phyloP scores from a whole-genome alignment of 371 early-diverging fungal species.

The Gilbertella persicaria region DNA sequence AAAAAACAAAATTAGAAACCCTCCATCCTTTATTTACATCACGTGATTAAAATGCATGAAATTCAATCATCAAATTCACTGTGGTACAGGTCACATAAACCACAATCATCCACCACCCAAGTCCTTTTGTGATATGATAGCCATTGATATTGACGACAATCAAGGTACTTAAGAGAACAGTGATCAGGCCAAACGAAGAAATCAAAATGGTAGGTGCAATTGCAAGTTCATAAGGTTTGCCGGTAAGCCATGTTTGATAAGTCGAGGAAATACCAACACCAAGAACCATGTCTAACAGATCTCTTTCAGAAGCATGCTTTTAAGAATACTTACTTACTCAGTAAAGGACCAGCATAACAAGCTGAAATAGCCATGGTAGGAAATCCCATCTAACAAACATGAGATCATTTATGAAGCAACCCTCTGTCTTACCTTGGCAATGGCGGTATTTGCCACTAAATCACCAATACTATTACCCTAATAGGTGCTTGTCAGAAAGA shows the following conservation, averaged over 20 bases:
- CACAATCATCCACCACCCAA: constrained; percentile 58
- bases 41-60: constrained; percentile 17
- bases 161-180: constrained; percentile 52
- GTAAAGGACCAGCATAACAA: constrained; percentile 82
- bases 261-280: constrained; percentile 77
- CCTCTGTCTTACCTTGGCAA: constrained; percentile 59
- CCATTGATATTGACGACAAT: constrained; percentile 53
- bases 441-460: constrained; percentile 82
- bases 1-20: background rate
- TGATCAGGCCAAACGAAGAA: constrained; percentile 52
- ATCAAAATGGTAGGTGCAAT: constrained; percentile 60
- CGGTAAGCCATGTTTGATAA: constrained; percentile 51
- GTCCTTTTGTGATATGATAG: constrained; percentile 46
- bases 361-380: constrained; percentile 87
- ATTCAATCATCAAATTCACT: constrained; percentile 53
- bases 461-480: constrained; percentile 86
- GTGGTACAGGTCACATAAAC: constrained; percentile 54
- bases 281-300: constrained; percentile 61
- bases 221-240: constrained; percentile 43
- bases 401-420: no score
- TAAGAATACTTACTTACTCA: constrained; percentile 51
- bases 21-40: background rate
- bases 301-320: background rate
- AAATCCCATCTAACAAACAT: constrained; percentile 67
- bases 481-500: background rate